Evolutionary conservation across 208 protist genomes (phyloP).

Genomic region (Trichomonas tenax): DNA sequence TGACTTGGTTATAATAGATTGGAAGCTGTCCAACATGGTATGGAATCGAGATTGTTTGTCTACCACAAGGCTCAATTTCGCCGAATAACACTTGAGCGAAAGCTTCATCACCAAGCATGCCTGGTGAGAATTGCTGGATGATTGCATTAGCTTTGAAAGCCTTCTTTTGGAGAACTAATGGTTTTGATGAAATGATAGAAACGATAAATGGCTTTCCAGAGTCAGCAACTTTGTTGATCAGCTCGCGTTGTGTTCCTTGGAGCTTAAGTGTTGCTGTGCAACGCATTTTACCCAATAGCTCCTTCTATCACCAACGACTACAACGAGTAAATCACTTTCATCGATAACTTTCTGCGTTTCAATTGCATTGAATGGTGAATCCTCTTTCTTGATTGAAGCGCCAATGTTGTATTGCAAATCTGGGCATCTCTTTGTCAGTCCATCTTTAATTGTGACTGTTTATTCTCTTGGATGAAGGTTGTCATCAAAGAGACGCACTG

Average conservation of each 20-base stretch:
- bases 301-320: background rate
- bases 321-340: background rate
- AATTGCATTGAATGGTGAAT: background rate
- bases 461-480: background rate
- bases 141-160: conserved; percentile 23
- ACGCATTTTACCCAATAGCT: background rate
- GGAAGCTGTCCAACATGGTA: background rate
- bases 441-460: background rate
- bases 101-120: conserved; percentile 37
- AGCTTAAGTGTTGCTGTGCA: background rate
- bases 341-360: background rate
- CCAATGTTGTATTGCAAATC: background rate
- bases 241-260: background rate
- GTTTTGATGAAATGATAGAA: conserved; percentile 32
- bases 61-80: conserved; percentile 26
- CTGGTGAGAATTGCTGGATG: conserved; percentile 33
- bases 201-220: conserved; percentile 24
- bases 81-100: conserved; percentile 35
- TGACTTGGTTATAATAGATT: background rate
- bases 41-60: conserved; percentile 38
- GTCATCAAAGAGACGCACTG: no score
- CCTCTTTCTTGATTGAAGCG: no score
- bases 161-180: conserved; percentile 24
- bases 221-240: background rate
- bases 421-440: background rate